Conservation (phyloP, 176 grass and related monocot genomes). For the Raddia guianensis region DNA sequence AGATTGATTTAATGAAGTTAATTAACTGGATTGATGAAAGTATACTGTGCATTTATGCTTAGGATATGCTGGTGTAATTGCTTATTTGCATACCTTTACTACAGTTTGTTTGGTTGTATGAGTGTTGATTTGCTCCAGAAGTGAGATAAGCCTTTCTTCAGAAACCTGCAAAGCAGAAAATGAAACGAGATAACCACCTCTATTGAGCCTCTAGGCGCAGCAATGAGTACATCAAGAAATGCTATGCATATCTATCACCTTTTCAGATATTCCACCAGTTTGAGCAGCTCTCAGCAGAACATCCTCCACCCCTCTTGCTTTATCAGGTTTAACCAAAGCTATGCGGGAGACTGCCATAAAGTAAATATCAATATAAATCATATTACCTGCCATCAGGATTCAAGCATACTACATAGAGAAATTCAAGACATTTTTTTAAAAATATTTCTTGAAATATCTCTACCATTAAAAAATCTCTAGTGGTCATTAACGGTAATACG, state of each 20-base stretch:
- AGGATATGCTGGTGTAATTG: neutral
- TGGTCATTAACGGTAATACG: too few relatives aligned
- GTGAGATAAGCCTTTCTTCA: slow-evolving; percentile 79
- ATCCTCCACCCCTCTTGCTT: slow-evolving; percentile 97
- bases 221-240: slow-evolving; percentile 13
- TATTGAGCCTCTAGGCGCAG: neutral
- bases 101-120: slow-evolving; percentile 76
- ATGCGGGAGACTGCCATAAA: slow-evolving; percentile 68
- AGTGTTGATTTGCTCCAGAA: slow-evolving; percentile 80
- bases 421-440: neutral
- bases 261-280: slow-evolving; percentile 89
- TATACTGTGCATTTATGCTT: neutral
- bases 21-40: neutral
- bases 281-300: slow-evolving; percentile 84
- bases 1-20: neutral
- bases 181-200: slow-evolving; percentile 23
- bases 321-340: slow-evolving; percentile 96
- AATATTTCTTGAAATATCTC: neutral
- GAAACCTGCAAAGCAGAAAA: slow-evolving; percentile 62
- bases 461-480: too few relatives aligned
- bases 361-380: neutral
- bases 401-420: neutral
- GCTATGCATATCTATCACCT: slow-evolving; percentile 44
- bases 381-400: neutral
- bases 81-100: slow-evolving; percentile 69